These are phyloP conservation scores for Themeda triandra DNA, from an alignment of 176 grass and related monocot genomes.

Conservation along the genomic window DNA sequence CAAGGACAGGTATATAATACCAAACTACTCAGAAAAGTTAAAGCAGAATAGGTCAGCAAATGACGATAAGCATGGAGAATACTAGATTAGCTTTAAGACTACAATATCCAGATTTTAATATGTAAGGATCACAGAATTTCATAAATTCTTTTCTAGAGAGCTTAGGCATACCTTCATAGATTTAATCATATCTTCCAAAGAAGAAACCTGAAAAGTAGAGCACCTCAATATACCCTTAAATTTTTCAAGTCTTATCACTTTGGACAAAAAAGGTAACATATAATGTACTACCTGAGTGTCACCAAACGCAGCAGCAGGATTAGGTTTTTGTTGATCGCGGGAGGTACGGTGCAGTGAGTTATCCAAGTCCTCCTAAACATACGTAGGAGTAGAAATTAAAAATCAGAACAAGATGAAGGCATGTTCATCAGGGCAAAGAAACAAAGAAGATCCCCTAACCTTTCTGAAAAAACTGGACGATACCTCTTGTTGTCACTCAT, in stretches of 20 bases:
- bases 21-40: neutral
- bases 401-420: neutral
- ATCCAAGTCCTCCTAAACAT: slow-evolving; percentile 86
- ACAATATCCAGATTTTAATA: neutral
- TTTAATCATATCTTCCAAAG: slow-evolving; percentile 79
- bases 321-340: slow-evolving; percentile 56
- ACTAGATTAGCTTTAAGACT: neutral
- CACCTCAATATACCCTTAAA: slow-evolving; percentile 6
- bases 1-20: neutral
- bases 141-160: neutral
- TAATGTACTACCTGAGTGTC: slow-evolving; percentile 66
- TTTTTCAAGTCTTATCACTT: neutral
- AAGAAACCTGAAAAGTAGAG: slow-evolving; percentile 57
- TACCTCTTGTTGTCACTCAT: slow-evolving; percentile 87
- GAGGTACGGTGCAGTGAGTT: slow-evolving; percentile 69
- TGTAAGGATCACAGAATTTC: neutral
- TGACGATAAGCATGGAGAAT: neutral
- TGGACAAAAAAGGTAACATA: neutral
- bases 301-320: slow-evolving; percentile 47
- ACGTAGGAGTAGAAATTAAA: slow-evolving; percentile 6
- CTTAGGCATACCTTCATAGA: slow-evolving; percentile 64
- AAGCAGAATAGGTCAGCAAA: neutral
- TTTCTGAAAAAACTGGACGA: slow-evolving; percentile 95
- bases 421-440: neutral
- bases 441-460: slow-evolving; percentile 37